These are phyloP conservation scores for Cercospora zeina DNA, from an alignment of 2,329 filamentous ascomycete genomes.

Conservation along the genomic window DNA sequence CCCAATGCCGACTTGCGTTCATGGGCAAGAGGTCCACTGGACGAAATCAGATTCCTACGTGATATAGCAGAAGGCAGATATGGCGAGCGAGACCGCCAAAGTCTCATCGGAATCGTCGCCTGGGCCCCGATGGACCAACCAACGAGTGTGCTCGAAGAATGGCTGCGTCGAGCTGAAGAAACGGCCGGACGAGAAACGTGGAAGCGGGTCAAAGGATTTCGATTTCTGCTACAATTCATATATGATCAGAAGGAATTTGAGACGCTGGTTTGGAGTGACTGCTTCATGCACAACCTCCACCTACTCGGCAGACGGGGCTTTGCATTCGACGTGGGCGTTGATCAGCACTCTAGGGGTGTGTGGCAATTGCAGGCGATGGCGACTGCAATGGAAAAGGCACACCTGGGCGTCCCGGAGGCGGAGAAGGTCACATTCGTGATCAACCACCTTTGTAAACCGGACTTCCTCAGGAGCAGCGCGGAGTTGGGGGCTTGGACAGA, in stretches of 20 bases:
- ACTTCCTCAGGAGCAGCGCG: conserved; percentile 50
- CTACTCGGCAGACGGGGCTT: conserved; percentile 60
- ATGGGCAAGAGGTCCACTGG: conserved; percentile 68
- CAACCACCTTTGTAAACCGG: conserved; percentile 88
- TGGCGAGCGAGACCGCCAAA: conserved; percentile 47
- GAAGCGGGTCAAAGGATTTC: conserved; percentile 71
- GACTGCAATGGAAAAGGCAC: conserved; percentile 51
- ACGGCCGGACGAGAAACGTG: conserved; percentile 63
- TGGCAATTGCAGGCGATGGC: conserved; percentile 53
- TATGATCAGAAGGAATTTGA: conserved; percentile 41
- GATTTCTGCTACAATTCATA: conserved; percentile 72
- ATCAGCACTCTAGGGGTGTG: conserved; percentile 73
- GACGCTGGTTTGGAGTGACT: conserved; percentile 38
- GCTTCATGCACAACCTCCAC: conserved; percentile 54
- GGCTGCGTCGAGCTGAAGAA: conserved; percentile 63
- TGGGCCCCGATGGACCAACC: conserved; percentile 83
- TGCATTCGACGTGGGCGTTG: conserved; percentile 80
- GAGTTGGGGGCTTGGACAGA: conserved; percentile 69
- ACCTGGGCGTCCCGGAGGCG: conserved; percentile 60
- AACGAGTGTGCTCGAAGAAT: conserved; percentile 59
- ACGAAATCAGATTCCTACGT: conserved; percentile 69
- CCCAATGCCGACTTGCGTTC: conserved; percentile 39
- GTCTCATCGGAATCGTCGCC: conserved; percentile 71
- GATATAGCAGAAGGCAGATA: conserved; percentile 62
- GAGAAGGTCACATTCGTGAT: conserved; percentile 68